phyloP scores from a whole-genome alignment of 2,329 filamentous ascomycete genomes.

The Rutstroemia sp. region DNA sequence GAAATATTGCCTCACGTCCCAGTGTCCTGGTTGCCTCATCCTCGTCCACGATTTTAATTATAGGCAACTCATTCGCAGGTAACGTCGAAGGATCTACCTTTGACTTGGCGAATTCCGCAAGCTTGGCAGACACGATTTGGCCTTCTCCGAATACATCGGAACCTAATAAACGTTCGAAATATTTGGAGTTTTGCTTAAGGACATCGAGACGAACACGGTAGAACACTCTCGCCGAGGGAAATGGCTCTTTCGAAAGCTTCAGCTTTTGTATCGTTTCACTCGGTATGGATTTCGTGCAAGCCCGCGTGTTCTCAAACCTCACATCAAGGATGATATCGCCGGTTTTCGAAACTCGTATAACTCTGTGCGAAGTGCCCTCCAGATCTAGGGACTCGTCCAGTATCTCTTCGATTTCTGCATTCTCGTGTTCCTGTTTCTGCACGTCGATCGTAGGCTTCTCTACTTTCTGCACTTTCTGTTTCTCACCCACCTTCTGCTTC shows the following conservation, averaged over 20 bases:
- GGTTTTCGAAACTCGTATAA: constrained; percentile 44
- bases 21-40: constrained; percentile 57
- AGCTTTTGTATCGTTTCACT: constrained; percentile 40
- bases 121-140: constrained; percentile 44
- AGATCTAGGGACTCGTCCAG: constrained; percentile 15
- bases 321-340: constrained; percentile 63
- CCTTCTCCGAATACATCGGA: constrained; percentile 55
- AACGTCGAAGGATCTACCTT: constrained; percentile 43
- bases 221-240: constrained; percentile 23
- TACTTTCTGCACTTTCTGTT: neutral
- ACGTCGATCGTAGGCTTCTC: neutral
- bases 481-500: neutral
- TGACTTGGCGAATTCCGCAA: constrained; percentile 40
- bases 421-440: neutral
- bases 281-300: constrained; percentile 40
- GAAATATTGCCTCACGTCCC: constrained; percentile 53
- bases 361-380: constrained; percentile 17
- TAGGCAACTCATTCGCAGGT: constrained; percentile 48
- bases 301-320: constrained; percentile 52
- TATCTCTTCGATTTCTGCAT: neutral
- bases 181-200: constrained; percentile 56
- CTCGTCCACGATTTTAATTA: constrained; percentile 57
- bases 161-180: constrained; percentile 61
- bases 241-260: constrained; percentile 18
- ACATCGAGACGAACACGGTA: constrained; percentile 54